Conservation (phyloP, 164 flowering plant species). For the Stephania yunnanensis region DNA sequence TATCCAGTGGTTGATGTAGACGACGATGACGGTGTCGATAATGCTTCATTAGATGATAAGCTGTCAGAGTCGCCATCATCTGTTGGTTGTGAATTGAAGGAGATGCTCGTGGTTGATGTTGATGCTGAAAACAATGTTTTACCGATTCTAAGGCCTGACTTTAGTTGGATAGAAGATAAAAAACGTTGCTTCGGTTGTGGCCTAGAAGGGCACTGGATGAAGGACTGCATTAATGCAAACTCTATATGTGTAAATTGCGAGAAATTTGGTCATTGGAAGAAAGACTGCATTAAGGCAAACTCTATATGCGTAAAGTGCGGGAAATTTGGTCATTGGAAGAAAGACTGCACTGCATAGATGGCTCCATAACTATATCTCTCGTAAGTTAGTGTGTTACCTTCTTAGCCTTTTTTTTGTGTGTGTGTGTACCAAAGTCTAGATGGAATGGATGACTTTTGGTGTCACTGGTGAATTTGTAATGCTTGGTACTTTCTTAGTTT, state of each 20-base stretch:
- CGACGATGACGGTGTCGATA: too few relatives aligned
- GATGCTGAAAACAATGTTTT: background rate
- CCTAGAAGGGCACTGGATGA: slow-evolving; percentile 12
- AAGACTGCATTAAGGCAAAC: slow-evolving; percentile 28
- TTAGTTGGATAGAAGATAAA: background rate
- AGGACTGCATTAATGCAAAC: slow-evolving; percentile 9
- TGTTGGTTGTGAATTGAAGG: too few relatives aligned
- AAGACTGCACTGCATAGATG: slow-evolving; percentile 8
- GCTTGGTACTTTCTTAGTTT: too few relatives aligned
- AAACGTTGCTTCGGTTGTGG: slow-evolving; percentile 10
- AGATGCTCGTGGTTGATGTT: too few relatives aligned
- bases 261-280: slow-evolving; percentile 42
- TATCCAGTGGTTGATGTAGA: too few relatives aligned
- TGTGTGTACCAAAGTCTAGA: too few relatives aligned
- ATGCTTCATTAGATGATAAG: too few relatives aligned
- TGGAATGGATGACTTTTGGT: too few relatives aligned
- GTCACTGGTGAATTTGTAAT: too few relatives aligned
- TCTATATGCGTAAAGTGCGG: background rate
- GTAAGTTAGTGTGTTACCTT: background rate
- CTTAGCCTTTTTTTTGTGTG: too few relatives aligned
- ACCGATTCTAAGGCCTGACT: background rate
- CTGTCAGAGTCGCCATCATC: too few relatives aligned
- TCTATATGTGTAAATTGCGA: slow-evolving; percentile 10
- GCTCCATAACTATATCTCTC: background rate
- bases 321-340: slow-evolving; percentile 11